Evolutionary conservation across 2,329 filamentous ascomycete genomes (phyloP).

Genomic region (Phaeoacremonium minimum): DNA sequence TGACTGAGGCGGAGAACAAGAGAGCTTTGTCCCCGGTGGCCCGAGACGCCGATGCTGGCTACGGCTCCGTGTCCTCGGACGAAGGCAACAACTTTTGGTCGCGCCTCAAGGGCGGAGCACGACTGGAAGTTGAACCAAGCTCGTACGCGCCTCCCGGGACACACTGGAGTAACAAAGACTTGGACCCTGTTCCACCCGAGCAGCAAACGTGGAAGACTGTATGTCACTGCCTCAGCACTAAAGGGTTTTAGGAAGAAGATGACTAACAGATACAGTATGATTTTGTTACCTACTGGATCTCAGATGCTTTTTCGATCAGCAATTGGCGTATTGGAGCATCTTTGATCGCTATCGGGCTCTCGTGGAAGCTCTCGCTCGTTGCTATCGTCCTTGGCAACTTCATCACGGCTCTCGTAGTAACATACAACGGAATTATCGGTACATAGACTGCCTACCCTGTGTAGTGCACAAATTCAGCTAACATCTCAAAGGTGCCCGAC

Average conservation of each 20-base stretch:
- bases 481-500: conserved; percentile 10
- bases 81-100: conserved; percentile 3
- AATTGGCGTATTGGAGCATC: conserved; percentile 9
- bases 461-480: too few relatives aligned
- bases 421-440: conserved; percentile 15
- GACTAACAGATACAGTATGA: neutral
- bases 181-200: conserved; percentile 3
- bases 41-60: conserved; percentile 1
- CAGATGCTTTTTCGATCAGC: conserved; percentile 3
- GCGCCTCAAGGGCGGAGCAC: conserved; percentile 3
- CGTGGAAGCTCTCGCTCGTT: conserved; percentile 1
- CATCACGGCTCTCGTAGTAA: conserved; percentile 8
- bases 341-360: conserved; percentile 4
- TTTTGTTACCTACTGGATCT: conserved; percentile 7
- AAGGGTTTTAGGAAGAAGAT: neutral
- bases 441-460: too few relatives aligned
- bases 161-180: conserved; percentile 3
- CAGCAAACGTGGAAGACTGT: neutral
- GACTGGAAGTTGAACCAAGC: conserved; percentile 8
- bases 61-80: conserved; percentile 5
- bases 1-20: conserved; percentile 4
- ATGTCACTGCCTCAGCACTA: neutral
- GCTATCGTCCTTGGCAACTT: conserved; percentile 8
- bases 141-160: conserved; percentile 7
- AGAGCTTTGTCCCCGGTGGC: neutral